phyloP scores from a whole-genome alignment of 2,329 filamentous ascomycete genomes.

The Beauveria bassiana region DNA sequence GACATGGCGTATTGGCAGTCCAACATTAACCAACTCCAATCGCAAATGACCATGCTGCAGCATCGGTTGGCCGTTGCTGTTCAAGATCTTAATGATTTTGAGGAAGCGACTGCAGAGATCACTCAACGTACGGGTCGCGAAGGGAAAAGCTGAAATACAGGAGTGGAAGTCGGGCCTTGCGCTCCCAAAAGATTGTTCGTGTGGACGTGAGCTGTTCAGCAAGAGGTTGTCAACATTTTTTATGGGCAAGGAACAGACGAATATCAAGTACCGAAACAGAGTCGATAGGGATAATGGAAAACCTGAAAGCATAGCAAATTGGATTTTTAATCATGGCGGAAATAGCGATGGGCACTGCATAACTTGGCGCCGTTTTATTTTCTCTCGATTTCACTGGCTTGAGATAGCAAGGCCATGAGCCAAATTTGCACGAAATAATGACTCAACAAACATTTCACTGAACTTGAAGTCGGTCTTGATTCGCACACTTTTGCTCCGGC shows the following conservation, averaged over 20 bases:
- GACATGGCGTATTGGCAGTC: conserved; percentile 1
- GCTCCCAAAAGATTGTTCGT: background rate
- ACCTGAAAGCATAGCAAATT: background rate
- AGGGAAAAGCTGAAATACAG: background rate
- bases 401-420: background rate
- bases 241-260: background rate
- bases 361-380: background rate
- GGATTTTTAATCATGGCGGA: background rate
- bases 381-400: background rate
- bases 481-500: background rate
- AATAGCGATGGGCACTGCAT: background rate
- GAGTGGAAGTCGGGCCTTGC: background rate
- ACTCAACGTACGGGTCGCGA: background rate
- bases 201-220: too few relatives aligned
- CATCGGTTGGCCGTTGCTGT: background rate
- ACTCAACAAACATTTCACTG: background rate
- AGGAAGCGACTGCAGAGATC: conserved; percentile 4
- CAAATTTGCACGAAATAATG: background rate
- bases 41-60: background rate
- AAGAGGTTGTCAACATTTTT: background rate
- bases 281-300: too few relatives aligned
- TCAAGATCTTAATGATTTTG: conserved; percentile 9
- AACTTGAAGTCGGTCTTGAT: background rate
- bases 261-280: background rate
- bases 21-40: background rate